Percentiles rank a stretch among this genome's conserved stretches.
Evolutionary conservation across 148 eudicot species (phyloP).

Genomic region (Rhododendron williamsianum): DNA sequence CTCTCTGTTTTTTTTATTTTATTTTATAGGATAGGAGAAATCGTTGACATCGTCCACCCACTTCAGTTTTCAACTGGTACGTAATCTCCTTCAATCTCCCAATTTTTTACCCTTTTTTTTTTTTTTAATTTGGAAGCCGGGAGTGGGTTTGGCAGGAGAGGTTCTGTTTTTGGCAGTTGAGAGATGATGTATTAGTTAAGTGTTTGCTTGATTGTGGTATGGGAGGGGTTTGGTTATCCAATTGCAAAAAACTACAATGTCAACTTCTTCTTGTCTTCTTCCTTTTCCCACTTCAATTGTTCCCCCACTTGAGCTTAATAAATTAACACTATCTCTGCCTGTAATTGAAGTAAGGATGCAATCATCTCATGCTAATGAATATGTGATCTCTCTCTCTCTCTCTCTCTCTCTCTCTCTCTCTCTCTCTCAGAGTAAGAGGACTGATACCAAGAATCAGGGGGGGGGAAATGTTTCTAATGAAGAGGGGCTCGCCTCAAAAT

Average conservation of each 20-base stretch:
- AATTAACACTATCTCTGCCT: neutral
- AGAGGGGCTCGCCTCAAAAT: neutral
- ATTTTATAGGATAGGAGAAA: neutral
- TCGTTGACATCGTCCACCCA: neutral
- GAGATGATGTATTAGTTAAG: neutral
- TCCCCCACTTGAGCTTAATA: neutral
- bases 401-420: neutral
- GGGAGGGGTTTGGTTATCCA: neutral
- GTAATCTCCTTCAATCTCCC: neutral
- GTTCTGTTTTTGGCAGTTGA: neutral
- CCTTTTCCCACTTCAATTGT: neutral
- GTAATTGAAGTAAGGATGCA: neutral
- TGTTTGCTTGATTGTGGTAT: neutral
- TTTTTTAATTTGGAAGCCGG: neutral
- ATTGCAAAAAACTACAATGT: neutral
- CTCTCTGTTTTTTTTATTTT: neutral
- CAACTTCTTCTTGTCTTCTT: neutral
- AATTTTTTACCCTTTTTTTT: neutral
- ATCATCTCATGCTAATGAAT: neutral
- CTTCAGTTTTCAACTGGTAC: neutral
- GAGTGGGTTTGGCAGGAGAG: neutral
- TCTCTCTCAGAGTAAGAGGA: neutral
- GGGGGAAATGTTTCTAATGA: neutral
- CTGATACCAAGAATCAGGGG: neutral
- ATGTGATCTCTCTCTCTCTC: constrained; percentile 1